These are phyloP conservation scores for Diplodia intermedia DNA, from an alignment of 2,329 filamentous ascomycete genomes.

Conservation along the genomic window DNA sequence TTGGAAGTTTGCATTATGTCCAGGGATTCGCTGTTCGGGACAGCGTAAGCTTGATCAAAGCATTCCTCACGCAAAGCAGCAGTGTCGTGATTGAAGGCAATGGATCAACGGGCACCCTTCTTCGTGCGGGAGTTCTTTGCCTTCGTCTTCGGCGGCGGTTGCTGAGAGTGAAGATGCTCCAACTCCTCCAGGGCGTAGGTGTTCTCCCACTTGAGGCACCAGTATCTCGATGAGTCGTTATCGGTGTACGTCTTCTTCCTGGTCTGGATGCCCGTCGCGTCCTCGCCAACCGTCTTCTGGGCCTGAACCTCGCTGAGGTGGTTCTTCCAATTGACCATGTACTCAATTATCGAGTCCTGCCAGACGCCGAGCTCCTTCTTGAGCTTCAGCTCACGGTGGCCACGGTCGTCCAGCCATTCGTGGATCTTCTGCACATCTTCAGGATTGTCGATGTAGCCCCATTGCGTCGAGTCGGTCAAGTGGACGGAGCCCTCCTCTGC, in stretches of 20 bases:
- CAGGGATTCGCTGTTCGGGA: too few relatives aligned
- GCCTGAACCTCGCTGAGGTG: conserved; percentile 68
- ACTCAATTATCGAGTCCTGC: conserved; percentile 74
- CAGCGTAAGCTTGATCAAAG: not conserved
- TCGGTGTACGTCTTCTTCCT: conserved; percentile 67
- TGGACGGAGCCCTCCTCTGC: conserved; percentile 84
- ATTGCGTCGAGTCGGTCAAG: conserved; percentile 78
- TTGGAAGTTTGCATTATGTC: not conserved
- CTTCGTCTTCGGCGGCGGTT: conserved; percentile 56
- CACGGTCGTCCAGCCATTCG: conserved; percentile 86
- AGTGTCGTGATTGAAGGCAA: not conserved
- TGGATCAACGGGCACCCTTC: conserved; percentile 7
- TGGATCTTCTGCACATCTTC: conserved; percentile 79
- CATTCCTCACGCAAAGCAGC: not conserved
- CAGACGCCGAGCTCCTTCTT: conserved; percentile 83
- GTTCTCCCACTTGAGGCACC: conserved; percentile 72
- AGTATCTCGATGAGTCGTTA: conserved; percentile 59
- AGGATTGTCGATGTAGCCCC: conserved; percentile 89
- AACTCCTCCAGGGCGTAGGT: conserved; percentile 63
- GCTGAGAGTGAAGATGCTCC: conserved; percentile 67
- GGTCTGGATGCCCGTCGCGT: conserved; percentile 65
- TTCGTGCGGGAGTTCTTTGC: conserved; percentile 31
- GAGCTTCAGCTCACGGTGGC: conserved; percentile 83
- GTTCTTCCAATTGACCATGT: conserved; percentile 80
- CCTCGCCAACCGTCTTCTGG: conserved; percentile 58